Base-by-base conservation (phyloP, 2,329 filamentous ascomycete species). In the Parafenestella ontariensis region DNA sequence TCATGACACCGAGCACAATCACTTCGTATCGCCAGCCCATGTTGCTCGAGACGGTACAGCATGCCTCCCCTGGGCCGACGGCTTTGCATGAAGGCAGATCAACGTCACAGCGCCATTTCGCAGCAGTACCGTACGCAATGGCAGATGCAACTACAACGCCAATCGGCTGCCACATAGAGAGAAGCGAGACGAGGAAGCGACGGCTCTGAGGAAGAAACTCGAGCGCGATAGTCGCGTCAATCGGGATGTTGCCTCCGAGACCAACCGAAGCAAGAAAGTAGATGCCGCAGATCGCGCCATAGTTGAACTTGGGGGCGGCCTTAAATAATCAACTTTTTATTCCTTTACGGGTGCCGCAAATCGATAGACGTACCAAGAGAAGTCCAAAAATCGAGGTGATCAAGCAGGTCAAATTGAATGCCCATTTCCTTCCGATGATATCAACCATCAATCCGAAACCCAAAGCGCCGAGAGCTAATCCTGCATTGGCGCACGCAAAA, bases 21-120 rank as follows among this genome's bases (percentile, higher is more conserved):
- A 71, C 54, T 37, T 65, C 64, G 41, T 71, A 71, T 5, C 66
- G 62, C 66, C 68, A 71, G n/a, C 68, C 68, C 68, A 71, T 71
- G 37, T 71, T 71, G 43, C 58, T 64, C 7, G 55, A 56, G 3
- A 64, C 60, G 8, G 61, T 58, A 42, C 65, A 68, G 45, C 65
- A 68, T 21, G 62, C 40, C 23, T 68, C 55, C 39, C 59, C 59
- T 13, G 41, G 36, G 3, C 40, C 55, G 31, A 63, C 56, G 18
- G 54, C 53, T 41, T 34, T 58, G 48, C 68, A 70, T 8, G 65
- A 62, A 1, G 46, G 54, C 9, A 68, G 26, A 11, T 33, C 36
- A 13, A 60, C 53, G n/a, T 65, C 62, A 29, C 68, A 71, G 15
- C 68, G 68, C 64, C 64, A 71, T 46, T 65, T 69, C 4, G 68